Conservation (phyloP, 2,329 filamentous ascomycete species). For the Arthrobotrys iridis region DNA sequence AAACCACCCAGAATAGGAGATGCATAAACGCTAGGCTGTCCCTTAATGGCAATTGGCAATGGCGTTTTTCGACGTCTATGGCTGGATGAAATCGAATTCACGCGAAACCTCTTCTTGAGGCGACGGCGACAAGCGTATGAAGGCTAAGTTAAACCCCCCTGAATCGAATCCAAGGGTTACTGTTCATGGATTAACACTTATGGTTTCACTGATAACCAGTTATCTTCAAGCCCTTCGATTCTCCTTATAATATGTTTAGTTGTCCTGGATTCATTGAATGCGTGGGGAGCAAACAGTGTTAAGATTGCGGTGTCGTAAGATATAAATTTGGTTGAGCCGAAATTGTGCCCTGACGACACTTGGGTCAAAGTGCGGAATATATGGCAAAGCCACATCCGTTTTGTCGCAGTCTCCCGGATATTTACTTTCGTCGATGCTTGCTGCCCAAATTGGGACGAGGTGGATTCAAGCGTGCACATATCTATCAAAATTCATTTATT, state of each 20-base stretch:
- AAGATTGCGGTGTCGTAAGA: conserved; percentile 45
- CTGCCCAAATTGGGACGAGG: background rate
- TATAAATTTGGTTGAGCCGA: conserved; percentile 40
- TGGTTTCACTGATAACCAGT: conserved; percentile 54
- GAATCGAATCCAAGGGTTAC: conserved; percentile 46
- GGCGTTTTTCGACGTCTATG: conserved; percentile 45
- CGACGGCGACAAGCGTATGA: conserved; percentile 24
- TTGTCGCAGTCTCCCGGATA: conserved; percentile 28
- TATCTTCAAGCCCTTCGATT: conserved; percentile 38
- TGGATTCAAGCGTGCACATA: background rate
- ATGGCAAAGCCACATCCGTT: conserved; percentile 28
- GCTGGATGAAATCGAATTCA: conserved; percentile 10
- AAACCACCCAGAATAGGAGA: conserved; percentile 33
- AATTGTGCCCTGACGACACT: conserved; percentile 39
- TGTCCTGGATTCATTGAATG: conserved; percentile 3
- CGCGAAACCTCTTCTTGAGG: conserved; percentile 6
- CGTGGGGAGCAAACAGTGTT: conserved; percentile 26
- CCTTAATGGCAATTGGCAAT: conserved; percentile 48
- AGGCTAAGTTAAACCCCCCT: conserved; percentile 37
- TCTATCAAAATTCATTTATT: conserved; percentile 11
- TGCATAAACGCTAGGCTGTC: conserved; percentile 49
- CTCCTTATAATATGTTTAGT: conserved; percentile 40
- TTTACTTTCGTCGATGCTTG: conserved; percentile 18
- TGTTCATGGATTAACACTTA: conserved; percentile 17
- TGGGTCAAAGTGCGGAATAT: conserved; percentile 11